phyloP scores from a whole-genome alignment of 352 stramenopile species.

The Globisporangium recalcitrans region DNA sequence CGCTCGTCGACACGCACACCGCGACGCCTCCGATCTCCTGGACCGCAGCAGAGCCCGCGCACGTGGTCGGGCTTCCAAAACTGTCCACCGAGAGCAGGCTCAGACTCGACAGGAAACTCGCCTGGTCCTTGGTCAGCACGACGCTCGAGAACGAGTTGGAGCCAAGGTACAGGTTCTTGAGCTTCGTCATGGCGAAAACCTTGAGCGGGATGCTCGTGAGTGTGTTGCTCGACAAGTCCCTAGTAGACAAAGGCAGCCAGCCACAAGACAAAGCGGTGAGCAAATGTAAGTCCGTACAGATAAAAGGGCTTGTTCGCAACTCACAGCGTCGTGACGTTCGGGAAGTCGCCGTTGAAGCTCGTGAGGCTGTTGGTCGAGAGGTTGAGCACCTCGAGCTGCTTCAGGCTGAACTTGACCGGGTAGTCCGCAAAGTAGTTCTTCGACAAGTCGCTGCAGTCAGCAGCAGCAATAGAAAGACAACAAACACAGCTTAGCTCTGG shows the following conservation, averaged over 20 bases:
- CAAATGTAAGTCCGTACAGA: background rate
- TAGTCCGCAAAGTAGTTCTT: slow-evolving; percentile 50
- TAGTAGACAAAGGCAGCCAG: slow-evolving; percentile 12
- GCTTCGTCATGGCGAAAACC: slow-evolving; percentile 41
- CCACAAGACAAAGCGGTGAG: background rate
- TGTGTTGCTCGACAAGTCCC: slow-evolving; percentile 49
- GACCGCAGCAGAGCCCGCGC: slow-evolving; percentile 17
- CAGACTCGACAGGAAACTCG: slow-evolving; percentile 30
- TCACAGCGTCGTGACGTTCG: slow-evolving; percentile 45
- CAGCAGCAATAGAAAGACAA: background rate
- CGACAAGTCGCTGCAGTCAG: slow-evolving; percentile 34
- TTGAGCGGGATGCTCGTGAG: slow-evolving; percentile 39
- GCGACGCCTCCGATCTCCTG: slow-evolving; percentile 23
- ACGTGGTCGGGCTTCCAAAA: slow-evolving; percentile 23
- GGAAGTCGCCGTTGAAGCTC: slow-evolving; percentile 41
- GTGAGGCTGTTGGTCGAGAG: slow-evolving; percentile 50
- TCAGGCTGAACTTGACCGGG: slow-evolving; percentile 45
- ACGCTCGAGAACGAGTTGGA: slow-evolving; percentile 52
- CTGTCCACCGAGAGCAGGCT: slow-evolving; percentile 40
- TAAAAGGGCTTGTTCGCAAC: slow-evolving; percentile 8
- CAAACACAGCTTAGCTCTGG: background rate
- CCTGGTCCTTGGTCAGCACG: slow-evolving; percentile 22
- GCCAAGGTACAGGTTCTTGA: slow-evolving; percentile 39
- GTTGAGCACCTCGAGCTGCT: slow-evolving; percentile 39
- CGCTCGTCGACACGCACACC: slow-evolving; percentile 27